Base-by-base conservation (phyloP, 768 basidiomycete genomes). In the Lanmaoa pseudosensibilis region DNA sequence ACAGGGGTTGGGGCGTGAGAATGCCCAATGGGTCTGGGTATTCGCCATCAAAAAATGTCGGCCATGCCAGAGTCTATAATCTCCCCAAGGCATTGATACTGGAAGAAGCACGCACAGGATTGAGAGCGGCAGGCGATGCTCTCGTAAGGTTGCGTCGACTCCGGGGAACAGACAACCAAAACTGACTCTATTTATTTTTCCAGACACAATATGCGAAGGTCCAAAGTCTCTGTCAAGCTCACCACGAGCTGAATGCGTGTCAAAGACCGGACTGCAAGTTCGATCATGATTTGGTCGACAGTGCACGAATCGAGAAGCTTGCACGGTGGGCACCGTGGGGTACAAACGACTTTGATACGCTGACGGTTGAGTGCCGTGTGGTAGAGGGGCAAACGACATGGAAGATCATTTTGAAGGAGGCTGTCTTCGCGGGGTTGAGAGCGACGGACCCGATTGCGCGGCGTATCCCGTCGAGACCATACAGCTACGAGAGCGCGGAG, bases 221-320 rank as follows among this genome's bases (percentile, higher is more conserved):
- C 15, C 62, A 63, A 27, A 60, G 63, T 36, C 56, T 65, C 18
- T 65, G 64, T 50, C 52, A 19, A 39, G 56, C 54, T 21, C 59
- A 54, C 46, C 45, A 58, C 54, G 45, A 52, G 8, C 56, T 16
- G 41, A 52, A 56, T 12, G 54, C 40, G 12, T 61, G 59, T 36
- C 39, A 1, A 15, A 48, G 56, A 36, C 40, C 21, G 15, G 46
- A 61, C 36, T 64, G 59, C 52, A 61, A 56, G 13, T 58, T 62
- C 40, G 63, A 65, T 15, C 64, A 62, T 37, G 53, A 59, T 25
- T 40, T 65, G 46, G 47, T 65, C 6, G 60, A 65, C 46, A 52
- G 52, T 19, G 41, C 30, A 41, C 46, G 60, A 3, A 55, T 65
- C 0, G 50, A 50, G 46, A 65, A 53, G 44, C 55, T 65, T 16